Percentiles rank a stretch among this genome's conserved stretches.
phyloP scores from a whole-genome alignment of 2,329 filamentous ascomycete genomes.

The Ophiostoma sp. region DNA sequence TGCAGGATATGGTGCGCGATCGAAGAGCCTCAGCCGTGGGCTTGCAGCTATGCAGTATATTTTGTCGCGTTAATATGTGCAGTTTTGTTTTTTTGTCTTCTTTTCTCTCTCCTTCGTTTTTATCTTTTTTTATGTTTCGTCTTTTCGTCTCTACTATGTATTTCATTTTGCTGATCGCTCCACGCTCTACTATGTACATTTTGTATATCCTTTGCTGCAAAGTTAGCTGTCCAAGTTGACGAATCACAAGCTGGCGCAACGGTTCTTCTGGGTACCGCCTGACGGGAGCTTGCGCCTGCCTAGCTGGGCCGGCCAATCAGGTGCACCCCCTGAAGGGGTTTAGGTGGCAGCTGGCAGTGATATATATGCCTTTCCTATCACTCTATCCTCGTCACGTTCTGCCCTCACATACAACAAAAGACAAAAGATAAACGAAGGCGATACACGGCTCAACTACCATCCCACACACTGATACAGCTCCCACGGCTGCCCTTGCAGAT shows the following conservation, averaged over 20 bases:
- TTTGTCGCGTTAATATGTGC: neutral
- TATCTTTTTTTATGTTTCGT: no score
- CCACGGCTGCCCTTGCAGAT: neutral
- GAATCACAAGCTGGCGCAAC: constrained; percentile 19
- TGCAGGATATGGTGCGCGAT: neutral
- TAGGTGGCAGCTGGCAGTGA: constrained; percentile 7
- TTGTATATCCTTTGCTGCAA: no score
- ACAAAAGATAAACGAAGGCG: neutral
- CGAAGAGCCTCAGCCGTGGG: neutral
- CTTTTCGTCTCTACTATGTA: neutral
- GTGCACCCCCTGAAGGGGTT: constrained; percentile 7
- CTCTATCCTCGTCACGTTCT: neutral
- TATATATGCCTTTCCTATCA: neutral
- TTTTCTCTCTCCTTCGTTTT: no score
- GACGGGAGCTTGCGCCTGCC: constrained; percentile 14
- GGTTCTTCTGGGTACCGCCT: constrained; percentile 9
- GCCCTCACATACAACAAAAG: neutral
- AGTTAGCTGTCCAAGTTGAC: constrained; percentile 15
- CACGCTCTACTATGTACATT: no score
- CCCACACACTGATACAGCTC: neutral
- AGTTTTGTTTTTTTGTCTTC: neutral
- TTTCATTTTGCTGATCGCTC: neutral
- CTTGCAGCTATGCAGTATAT: neutral
- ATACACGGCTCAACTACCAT: neutral
- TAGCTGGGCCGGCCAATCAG: constrained; percentile 17